Percentiles rank a stretch among this genome's conserved stretches.
phyloP scores from a whole-genome alignment of 371 early-diverging fungal genomes.

The Hamiltosporidium tvaerminnensis region DNA sequence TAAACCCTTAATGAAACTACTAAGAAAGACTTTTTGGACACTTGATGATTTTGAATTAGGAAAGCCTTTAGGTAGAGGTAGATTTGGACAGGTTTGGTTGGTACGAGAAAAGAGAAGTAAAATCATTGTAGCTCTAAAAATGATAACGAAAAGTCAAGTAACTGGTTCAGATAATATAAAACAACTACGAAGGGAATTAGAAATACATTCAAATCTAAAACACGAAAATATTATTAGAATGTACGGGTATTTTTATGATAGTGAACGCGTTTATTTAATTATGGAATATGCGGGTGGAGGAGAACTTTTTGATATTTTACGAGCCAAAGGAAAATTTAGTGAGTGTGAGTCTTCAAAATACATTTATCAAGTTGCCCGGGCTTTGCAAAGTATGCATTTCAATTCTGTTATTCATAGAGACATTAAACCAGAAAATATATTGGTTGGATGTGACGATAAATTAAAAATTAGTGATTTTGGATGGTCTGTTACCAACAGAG shows the following conservation, averaged over 20 bases:
- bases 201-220: constrained; percentile 76
- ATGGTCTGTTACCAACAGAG: constrained; percentile 83
- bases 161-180: constrained; percentile 60
- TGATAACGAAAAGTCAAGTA: constrained; percentile 68
- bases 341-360: constrained; percentile 68
- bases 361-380: constrained; percentile 67
- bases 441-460: constrained; percentile 65
- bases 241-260: constrained; percentile 88
- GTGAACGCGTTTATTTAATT: constrained; percentile 70
- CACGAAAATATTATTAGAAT: constrained; percentile 78
- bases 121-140: constrained; percentile 75
- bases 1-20: too few relatives aligned
- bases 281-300: constrained; percentile 83
- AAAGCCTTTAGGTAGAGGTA: constrained; percentile 72
- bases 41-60: constrained; percentile 87
- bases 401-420: constrained; percentile 86
- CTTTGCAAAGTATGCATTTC: constrained; percentile 70
- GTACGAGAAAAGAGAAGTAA: constrained; percentile 69
- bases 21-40: too few relatives aligned
- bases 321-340: constrained; percentile 57
- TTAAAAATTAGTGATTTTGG: constrained; percentile 94
- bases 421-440: constrained; percentile 81
- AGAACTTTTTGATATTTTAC: constrained; percentile 68
- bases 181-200: constrained; percentile 79
- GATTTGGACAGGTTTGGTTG: constrained; percentile 86